Evolutionary conservation across 2,329 filamentous ascomycete genomes (phyloP), one percentile per base, ranked within the genome.

Genomic region (Colletotrichum gloeosporioides): DNA sequence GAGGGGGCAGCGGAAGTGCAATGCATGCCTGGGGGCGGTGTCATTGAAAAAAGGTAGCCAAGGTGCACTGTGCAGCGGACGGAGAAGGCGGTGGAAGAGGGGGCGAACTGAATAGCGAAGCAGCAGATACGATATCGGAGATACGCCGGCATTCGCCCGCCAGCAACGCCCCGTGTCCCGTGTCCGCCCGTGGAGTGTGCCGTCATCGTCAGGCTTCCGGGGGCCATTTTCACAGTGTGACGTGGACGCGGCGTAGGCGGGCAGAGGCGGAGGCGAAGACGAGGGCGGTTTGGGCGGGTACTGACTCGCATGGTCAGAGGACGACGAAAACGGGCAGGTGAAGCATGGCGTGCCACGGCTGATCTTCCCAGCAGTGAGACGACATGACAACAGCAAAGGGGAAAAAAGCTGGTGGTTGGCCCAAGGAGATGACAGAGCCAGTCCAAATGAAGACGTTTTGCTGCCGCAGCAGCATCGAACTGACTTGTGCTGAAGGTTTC

Each of bases 81-180:
- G 71, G 27, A n/a, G 64, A 55, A 31, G 31, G 61, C 22, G 7
- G 32, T n/a, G 57, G 29, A 18, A 76, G 65, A 72, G 32, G 73
- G 53, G 68, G 62, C 68, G 57, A 34, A n/a, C 59, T 32, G 27
- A 39, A 67, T 31, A 22, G 32, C 44, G n/a, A 59, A 31, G 29
- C 31, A 61, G 10, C 29, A 71, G 77, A 76, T 72, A 77, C 76
- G 73, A 75, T 77, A 77, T 78, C 77, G 77, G 77, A 78, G 73
- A 77, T 78, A 77, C 68, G 34, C 73, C 70, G 73, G 76, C 34
- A 65, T 77, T 69, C 65, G 61, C 22, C 32, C 53, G 18, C 6
- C 34, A 31, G 29, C 34, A n/a, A 27, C 39, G 63, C 34, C 31
- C 73, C 55, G 62, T 72, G 68, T 63, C 39, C 73, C 31, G 65